Percentiles rank a stretch among this genome's conserved stretches.
These are phyloP conservation scores for Arachis hypogaea DNA, from an alignment of 306 rosid species.

Conservation along the genomic window DNA sequence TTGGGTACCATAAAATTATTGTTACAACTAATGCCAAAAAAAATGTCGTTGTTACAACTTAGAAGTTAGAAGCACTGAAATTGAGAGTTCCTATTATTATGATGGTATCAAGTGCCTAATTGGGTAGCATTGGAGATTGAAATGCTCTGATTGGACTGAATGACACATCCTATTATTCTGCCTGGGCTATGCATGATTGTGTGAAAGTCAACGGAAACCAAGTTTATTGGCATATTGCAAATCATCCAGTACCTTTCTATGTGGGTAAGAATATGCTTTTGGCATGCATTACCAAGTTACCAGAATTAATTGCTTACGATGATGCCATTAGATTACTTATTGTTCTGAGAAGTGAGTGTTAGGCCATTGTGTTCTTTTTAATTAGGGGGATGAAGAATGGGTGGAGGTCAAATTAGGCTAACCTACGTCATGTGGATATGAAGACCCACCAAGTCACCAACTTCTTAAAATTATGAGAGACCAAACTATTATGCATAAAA, in stretches of 20 bases:
- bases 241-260: not conserved
- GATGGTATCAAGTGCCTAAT: not conserved
- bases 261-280: not conserved
- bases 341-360: not conserved
- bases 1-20: conserved; percentile 11
- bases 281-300: not conserved
- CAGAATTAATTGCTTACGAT: conserved; percentile 5
- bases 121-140: conserved; percentile 5
- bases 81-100: not conserved
- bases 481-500: no score
- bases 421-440: no score
- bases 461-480: no score
- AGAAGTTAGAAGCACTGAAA: not conserved
- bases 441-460: no score
- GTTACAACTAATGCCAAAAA: not conserved
- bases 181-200: conserved; percentile 6
- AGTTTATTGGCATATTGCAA: conserved; percentile 3
- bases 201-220: conserved; percentile 9
- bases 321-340: not conserved
- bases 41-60: no score
- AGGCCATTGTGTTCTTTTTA: not conserved
- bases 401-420: not conserved
- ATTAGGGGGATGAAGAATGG: conserved; percentile 4
- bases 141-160: conserved; percentile 17
- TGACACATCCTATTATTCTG: not conserved